Conservation (phyloP, 257 asterid species). For the Verbena officinalis region DNA sequence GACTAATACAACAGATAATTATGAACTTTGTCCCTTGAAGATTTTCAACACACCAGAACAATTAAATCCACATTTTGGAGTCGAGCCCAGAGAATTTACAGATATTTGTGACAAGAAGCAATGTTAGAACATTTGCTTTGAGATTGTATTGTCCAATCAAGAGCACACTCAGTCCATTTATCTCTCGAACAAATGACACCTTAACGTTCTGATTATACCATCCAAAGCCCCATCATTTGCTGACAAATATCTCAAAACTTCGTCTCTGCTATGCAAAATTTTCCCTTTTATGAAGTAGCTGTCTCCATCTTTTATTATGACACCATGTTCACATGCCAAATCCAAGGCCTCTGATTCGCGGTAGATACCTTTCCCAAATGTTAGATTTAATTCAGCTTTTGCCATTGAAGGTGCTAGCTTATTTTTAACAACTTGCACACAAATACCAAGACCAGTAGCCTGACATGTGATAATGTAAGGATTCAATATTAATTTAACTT, state of each 20-base stretch:
- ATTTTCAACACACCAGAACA: slow-evolving; percentile 3
- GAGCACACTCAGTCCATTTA: slow-evolving; percentile 19
- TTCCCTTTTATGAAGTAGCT: slow-evolving; percentile 60
- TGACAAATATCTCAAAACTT: slow-evolving; percentile 62
- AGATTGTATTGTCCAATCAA: slow-evolving; percentile 7
- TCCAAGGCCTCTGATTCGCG: slow-evolving; percentile 74
- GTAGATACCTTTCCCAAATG: slow-evolving; percentile 73
- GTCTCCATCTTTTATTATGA: slow-evolving; percentile 59
- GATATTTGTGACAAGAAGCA: slow-evolving; percentile 15
- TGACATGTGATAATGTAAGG: slow-evolving; percentile 29
- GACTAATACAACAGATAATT: slow-evolving; percentile 10
- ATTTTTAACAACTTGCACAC: slow-evolving; percentile 82
- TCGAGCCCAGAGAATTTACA: slow-evolving; percentile 25
- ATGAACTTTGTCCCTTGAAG: not conserved
- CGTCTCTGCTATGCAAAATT: slow-evolving; percentile 55
- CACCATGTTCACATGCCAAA: slow-evolving; percentile 85
- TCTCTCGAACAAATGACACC: slow-evolving; percentile 61
- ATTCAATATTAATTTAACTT: not conserved
- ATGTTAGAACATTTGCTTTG: not conserved
- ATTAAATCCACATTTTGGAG: not conserved
- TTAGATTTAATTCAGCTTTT: slow-evolving; percentile 68
- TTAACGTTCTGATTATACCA: slow-evolving; percentile 54
- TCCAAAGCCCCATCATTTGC: slow-evolving; percentile 54
- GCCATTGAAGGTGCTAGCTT: slow-evolving; percentile 82
- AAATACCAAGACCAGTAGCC: slow-evolving; percentile 85